Base-by-base conservation (phyloP, 164 flowering plant genomes). In the Taxillus chinensis region DNA sequence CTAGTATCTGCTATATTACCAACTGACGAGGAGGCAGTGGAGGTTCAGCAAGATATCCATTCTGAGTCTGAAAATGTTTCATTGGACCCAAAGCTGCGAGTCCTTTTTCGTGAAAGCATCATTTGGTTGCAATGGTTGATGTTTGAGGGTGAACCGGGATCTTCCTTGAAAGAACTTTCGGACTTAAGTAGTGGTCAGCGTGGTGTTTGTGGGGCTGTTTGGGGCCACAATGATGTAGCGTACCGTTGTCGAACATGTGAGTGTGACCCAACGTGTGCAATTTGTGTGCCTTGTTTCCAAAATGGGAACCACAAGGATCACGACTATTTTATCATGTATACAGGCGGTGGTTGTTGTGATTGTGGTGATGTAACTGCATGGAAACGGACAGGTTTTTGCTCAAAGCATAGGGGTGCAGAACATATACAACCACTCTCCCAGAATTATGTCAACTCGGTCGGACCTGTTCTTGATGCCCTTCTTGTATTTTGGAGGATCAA, bases 291-390 rank as follows among this genome's bases (percentile, higher is more conserved):
- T 17, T 95, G 99, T 82, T 95, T 95, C 63, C 86, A 86, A 74
- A 87, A 86, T 81, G 99, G 99, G 57, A 73, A 87, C 67, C 99
- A 95, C 75, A 73, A 81, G 74, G 85, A 71, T 42, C 99, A 95
- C 72, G 98, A 95, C 72, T 91, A 86, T 75, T 87, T 88, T 8
- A 72, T 86, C 8, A 91, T 86, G 37, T 84, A 87, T 45, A 89
- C 99, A 0, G 86, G 89, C 14, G 90, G 98, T 60, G 99, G 99
- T 55, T 95, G 99, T 62, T 95, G 99, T 75, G 99, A 95, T 69
- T 95, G 99, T 73, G 99, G 99, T 45, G 99, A 95, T 78, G 85
- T 69, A 52, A 91, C 95, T 43, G 99, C 99, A 27, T 95, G 98
- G 98, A 95, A 91, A 70, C 86, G 86, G 1, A 87, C 86, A 66